Conservation (phyloP, 352 stramenopile species). For the Phytopythium ostracodes region DNA sequence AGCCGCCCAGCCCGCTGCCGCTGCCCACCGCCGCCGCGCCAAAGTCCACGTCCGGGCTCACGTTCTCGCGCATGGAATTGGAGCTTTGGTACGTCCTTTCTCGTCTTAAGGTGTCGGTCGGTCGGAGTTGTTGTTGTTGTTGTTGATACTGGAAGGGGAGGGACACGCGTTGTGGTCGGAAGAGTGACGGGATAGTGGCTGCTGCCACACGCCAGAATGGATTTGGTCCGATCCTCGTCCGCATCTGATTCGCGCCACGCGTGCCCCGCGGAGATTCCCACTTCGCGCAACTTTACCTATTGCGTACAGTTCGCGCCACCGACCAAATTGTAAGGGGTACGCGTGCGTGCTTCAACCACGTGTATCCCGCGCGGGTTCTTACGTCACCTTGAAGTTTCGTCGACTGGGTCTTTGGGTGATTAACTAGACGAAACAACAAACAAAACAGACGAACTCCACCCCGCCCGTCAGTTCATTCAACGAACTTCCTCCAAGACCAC, state of each 20-base stretch:
- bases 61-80: conserved; percentile 22
- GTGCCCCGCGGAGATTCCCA: too few species aligned
- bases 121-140: too few species aligned
- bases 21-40: conserved; percentile 10
- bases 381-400: not conserved
- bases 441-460: too few species aligned
- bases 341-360: not conserved
- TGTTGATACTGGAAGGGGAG: too few species aligned
- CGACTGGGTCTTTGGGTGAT: not conserved
- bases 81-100: not conserved
- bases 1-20: conserved; percentile 8
- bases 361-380: not conserved
- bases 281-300: too few species aligned
- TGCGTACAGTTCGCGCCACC: not conserved
- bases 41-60: conserved; percentile 29
- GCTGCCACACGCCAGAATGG: not conserved
- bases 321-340: not conserved
- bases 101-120: too few species aligned
- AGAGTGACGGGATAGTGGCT: not conserved
- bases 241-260: not conserved
- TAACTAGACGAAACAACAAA: too few species aligned
- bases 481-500: not conserved
- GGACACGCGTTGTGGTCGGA: conserved; percentile 4
- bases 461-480: not conserved
- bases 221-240: not conserved